phyloP scores from a whole-genome alignment of 2,329 filamentous ascomycete species.

The Neopestalotiopsis rosae region DNA sequence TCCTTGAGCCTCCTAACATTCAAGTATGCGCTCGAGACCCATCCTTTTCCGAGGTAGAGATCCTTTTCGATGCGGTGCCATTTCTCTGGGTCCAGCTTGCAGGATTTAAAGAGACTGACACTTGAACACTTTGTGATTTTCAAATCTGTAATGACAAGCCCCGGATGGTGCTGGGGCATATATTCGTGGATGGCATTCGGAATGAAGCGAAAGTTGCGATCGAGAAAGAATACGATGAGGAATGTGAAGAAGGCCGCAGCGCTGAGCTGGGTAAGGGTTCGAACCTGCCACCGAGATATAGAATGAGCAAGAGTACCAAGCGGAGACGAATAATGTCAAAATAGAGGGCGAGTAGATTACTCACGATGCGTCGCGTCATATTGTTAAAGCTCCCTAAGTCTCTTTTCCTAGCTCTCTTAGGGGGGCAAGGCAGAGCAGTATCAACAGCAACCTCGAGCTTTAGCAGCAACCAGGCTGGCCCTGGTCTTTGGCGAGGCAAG shows the following conservation, averaged over 20 bases:
- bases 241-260: conserved; percentile 70
- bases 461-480: not conserved
- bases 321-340: not conserved
- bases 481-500: not conserved
- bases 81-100: conserved; percentile 70
- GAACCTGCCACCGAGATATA: conserved; percentile 48
- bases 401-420: not conserved
- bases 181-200: conserved; percentile 86
- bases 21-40: conserved; percentile 79
- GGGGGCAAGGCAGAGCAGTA: not conserved
- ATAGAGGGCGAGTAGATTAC: conserved; percentile 17
- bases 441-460: conserved; percentile 2
- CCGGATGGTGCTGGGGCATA: conserved; percentile 83
- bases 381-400: conserved; percentile 22
- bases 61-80: conserved; percentile 93
- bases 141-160: conserved; percentile 85
- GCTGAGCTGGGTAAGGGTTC: conserved; percentile 77
- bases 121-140: conserved; percentile 77
- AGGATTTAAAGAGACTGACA: conserved; percentile 76
- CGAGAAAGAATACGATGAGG: conserved; percentile 79
- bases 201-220: conserved; percentile 86
- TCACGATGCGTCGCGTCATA: conserved; percentile 42
- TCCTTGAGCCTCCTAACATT: conserved; percentile 85
- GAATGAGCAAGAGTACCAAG: conserved; percentile 7
- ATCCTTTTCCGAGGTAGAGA: conserved; percentile 76